Evolutionary conservation across 352 stramenopile genomes (phyloP), one percentile per base, ranked within the genome.

Genomic region (Phytophthora citricola): DNA sequence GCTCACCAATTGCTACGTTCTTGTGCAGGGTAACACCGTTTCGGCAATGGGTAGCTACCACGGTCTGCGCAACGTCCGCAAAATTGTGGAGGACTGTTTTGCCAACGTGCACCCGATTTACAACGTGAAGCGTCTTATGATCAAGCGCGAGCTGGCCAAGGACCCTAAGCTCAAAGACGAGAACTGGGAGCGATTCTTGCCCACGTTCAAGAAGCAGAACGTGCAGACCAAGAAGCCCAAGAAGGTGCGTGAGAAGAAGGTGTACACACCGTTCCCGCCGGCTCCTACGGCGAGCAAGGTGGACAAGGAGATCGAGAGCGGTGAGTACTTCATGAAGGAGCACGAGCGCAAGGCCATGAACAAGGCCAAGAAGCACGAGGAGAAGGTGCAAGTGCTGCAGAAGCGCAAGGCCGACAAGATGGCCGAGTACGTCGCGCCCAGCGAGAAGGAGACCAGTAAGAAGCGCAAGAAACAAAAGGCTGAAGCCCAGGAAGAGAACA

Each of bases 111-210:
- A 99, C 72, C 98, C 98, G 31, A 98, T 99, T 55, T 99, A 99
- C 89, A 98, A 99, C 71, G 98, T 99, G 59, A 99, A 99, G 85
- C 97, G 96, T n/a, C 81, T 99, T 20, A 99, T 99, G 98, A 99
- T 99, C 78, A 98, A 99, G 80, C 92, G 96, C 36, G 98, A 99
- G 79, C 79, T 99, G n/a, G 94, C 92, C 14, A 99, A 99, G 75
- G 98, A 99, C 80, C 95, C 96, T 14, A 97, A 97, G 58, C 84
- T 99, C 9, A 78, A 92, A 65, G 86, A 94, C 45, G 97, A 99
- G 75, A 97, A 99, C 78, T 99, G 98, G 98, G 95, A 98, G 34
- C 88, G 98, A 7, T 99, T 99, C 71, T 66, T 99, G 36, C 98
- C 98, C 0, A 96, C 92, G 32, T 99, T 99, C 76, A 98, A 98